Conservation (phyloP, 2,329 filamentous ascomycete species). For the Kalmusia sp. region DNA sequence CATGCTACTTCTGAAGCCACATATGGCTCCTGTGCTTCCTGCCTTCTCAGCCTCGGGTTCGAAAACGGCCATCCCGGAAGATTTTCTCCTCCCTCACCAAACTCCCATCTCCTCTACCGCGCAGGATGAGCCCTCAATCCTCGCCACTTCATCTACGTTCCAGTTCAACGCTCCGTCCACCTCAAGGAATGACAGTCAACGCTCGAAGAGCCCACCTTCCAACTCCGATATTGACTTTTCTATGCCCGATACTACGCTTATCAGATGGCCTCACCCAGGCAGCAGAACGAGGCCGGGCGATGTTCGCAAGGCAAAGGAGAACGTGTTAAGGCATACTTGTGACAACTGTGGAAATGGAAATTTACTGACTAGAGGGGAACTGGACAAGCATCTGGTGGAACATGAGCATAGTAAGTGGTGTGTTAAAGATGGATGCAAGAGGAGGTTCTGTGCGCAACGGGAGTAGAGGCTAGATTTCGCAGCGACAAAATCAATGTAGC, state of each 20-base stretch:
- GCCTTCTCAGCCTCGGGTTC: neutral
- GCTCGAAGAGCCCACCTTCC: neutral
- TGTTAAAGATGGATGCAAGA: conserved; percentile 19
- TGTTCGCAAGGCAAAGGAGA: conserved; percentile 14
- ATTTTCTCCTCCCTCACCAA: conserved; percentile 12
- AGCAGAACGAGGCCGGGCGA: conserved; percentile 15
- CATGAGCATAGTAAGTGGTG: conserved; percentile 32
- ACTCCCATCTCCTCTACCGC: conserved; percentile 12
- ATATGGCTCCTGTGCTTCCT: conserved; percentile 8
- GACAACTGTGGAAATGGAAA: conserved; percentile 27
- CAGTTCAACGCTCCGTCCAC: neutral
- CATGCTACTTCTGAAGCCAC: conserved; percentile 27
- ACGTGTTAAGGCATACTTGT: conserved; percentile 28
- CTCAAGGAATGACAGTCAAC: neutral
- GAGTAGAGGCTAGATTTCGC: neutral
- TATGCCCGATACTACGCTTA: conserved; percentile 31
- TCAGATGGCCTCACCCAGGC: conserved; percentile 33
- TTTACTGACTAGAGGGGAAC: conserved; percentile 33
- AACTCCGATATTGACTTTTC: conserved; percentile 20
- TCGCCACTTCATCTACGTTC: neutral
- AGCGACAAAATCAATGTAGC: too few species aligned
- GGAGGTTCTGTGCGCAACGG: conserved; percentile 33
- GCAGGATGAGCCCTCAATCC: neutral
- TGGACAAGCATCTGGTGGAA: conserved; percentile 31
- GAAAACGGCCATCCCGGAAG: neutral